phyloP scores from a whole-genome alignment of 108 stramenopile species.

The Aureococcus anophagefferens region DNA sequence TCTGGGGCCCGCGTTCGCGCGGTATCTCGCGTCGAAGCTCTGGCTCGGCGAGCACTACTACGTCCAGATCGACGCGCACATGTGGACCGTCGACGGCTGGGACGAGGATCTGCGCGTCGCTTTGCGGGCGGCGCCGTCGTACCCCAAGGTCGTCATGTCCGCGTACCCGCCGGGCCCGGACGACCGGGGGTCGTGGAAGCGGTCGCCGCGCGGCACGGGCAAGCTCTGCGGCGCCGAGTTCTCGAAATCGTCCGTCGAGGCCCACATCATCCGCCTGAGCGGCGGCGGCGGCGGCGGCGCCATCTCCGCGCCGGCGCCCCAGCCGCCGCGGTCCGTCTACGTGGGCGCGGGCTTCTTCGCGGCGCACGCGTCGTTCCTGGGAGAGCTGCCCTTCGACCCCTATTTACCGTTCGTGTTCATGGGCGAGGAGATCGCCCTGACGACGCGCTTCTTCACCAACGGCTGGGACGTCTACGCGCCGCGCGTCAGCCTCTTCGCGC shows the following conservation, averaged over 20 bases:
- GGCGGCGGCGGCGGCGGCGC: constrained; percentile 27
- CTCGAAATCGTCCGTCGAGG: constrained; percentile 67
- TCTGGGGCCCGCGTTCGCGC: constrained; percentile 75
- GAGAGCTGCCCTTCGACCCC: constrained; percentile 6
- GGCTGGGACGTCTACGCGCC: constrained; percentile 90
- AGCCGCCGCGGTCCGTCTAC: constrained; percentile 22
- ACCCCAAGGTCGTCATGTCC: constrained; percentile 62
- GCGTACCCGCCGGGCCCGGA: constrained; percentile 68
- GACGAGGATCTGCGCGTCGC: constrained; percentile 58
- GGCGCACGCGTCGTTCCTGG: constrained; percentile 28
- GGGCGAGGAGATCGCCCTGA: constrained; percentile 86
- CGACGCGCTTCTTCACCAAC: constrained; percentile 66
- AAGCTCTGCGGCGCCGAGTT: constrained; percentile 59
- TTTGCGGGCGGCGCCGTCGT: constrained; percentile 44
- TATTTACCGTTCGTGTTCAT: constrained; percentile 45
- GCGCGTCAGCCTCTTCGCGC: constrained; percentile 62
- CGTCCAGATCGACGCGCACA: constrained; percentile 79
- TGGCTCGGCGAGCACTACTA: constrained; percentile 83
- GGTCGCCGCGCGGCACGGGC: constrained; percentile 45
- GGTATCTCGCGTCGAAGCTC: constrained; percentile 78
- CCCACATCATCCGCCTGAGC: constrained; percentile 71
- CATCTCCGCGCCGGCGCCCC: too few species aligned
- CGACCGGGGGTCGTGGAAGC: constrained; percentile 22
- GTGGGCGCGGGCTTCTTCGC: constrained; percentile 49
- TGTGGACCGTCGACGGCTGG: constrained; percentile 65